A percentile compares a stretch with the other conserved stretches of the same genome.
phyloP scores from a whole-genome alignment of 1,284 basidiomycete genomes.

The Cystobasidium sp. region DNA sequence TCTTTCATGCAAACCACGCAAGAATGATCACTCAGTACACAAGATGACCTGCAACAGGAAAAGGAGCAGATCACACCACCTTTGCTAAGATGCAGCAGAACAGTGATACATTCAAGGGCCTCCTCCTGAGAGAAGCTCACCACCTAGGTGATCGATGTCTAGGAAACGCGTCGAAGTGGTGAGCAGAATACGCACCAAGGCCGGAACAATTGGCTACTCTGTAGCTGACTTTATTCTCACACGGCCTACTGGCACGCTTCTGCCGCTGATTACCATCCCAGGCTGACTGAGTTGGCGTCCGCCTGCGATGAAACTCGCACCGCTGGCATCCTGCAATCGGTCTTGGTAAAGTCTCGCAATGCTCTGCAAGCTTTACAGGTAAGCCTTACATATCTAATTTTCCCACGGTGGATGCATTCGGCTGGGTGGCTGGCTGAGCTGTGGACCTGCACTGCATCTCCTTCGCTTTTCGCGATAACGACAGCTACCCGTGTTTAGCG shows the following conservation, averaged over 20 bases:
- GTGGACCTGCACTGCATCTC: background rate
- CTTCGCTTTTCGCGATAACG: background rate
- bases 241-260: background rate
- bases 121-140: slow-evolving; percentile 1
- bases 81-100: background rate
- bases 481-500: slow-evolving; percentile 7
- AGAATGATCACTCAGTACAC: too few species aligned
- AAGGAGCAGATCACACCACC: background rate
- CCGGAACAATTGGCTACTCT: background rate
- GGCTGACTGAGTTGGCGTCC: slow-evolving; percentile 33
- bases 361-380: background rate
- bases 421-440: background rate
- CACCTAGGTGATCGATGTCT: slow-evolving; percentile 43
- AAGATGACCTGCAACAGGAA: background rate
- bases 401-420: too few species aligned
- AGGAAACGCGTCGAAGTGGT: slow-evolving; percentile 39
- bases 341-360: background rate
- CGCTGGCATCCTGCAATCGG: background rate
- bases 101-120: background rate
- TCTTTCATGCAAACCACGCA: too few species aligned
- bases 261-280: background rate
- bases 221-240: background rate
- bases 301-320: slow-evolving; percentile 1
- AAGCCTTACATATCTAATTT: background rate
- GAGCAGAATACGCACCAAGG: background rate